phyloP scores from a whole-genome alignment of 805 yeast species.

The Suhomyces sp. region DNA sequence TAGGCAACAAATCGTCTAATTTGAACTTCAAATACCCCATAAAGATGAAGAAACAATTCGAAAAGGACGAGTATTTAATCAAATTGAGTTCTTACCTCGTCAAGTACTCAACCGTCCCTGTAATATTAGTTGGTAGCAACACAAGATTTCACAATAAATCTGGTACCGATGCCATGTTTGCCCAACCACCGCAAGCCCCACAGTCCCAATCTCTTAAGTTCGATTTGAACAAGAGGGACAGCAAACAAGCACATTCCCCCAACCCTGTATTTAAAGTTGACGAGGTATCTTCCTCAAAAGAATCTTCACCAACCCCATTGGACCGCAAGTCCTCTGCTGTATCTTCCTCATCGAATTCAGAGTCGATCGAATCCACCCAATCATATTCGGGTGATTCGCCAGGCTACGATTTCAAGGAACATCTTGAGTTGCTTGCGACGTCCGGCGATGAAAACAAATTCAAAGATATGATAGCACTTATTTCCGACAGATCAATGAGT shows the following conservation, averaged over 20 bases:
- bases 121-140: constrained; percentile 33
- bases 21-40: constrained; percentile 43
- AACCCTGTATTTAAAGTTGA: neutral
- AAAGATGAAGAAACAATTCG: constrained; percentile 19
- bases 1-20: constrained; percentile 40
- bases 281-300: neutral
- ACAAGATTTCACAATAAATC: constrained; percentile 16
- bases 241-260: neutral
- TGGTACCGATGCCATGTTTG: constrained; percentile 4
- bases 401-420: constrained; percentile 2
- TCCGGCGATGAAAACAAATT: constrained; percentile 12
- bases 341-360: neutral
- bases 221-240: neutral
- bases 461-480: constrained; percentile 20
- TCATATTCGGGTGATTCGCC: neutral
- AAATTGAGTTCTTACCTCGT: constrained; percentile 37
- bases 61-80: constrained; percentile 27
- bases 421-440: neutral
- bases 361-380: constrained; percentile 7
- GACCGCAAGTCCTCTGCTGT: neutral
- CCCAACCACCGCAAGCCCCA: neutral
- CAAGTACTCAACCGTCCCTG: constrained; percentile 40
- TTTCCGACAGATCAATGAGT: constrained; percentile 25
- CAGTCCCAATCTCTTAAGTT: constrained; percentile 1
- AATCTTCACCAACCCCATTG: neutral